Percentiles rank a stretch among this genome's conserved stretches.
Evolutionary conservation across 176 grass and related monocot genomes (phyloP).

Genomic region (maize (Zea mays)): DNA sequence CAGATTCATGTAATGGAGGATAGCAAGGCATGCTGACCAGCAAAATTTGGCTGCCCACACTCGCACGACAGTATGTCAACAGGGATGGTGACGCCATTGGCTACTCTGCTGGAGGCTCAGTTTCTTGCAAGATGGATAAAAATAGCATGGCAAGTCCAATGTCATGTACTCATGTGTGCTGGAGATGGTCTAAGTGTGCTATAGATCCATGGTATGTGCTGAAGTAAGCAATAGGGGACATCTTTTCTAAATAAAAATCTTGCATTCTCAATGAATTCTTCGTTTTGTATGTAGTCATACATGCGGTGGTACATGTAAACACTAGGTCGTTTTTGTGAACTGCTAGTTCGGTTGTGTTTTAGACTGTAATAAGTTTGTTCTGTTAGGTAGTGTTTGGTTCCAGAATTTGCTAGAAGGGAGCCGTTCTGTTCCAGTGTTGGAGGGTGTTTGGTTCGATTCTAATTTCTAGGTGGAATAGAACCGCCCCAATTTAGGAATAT

Average conservation of each 20-base stretch:
- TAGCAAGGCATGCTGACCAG: neutral
- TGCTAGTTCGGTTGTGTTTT: neutral
- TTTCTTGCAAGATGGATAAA: too few species aligned
- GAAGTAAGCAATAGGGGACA: conserved; percentile 88
- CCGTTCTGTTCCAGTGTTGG: too few species aligned
- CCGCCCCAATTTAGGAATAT: too few species aligned
- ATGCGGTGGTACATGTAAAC: neutral
- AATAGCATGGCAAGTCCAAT: too few species aligned
- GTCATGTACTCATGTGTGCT: too few species aligned
- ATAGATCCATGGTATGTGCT: conserved; percentile 95
- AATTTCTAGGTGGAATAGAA: too few species aligned
- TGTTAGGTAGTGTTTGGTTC: too few species aligned
- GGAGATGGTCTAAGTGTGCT: conserved; percentile 50
- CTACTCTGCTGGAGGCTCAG: neutral
- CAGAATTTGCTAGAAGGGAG: too few species aligned
- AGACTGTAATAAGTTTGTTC: neutral
- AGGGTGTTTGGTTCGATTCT: too few species aligned
- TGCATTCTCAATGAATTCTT: neutral
- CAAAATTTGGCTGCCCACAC: neutral
- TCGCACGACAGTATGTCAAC: neutral
- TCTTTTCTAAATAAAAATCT: neutral
- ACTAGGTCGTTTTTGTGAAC: neutral
- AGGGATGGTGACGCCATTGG: neutral
- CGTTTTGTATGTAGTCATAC: neutral
- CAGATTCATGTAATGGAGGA: neutral